A percentile compares a stretch with the other conserved stretches of the same genome.
phyloP scores from a whole-genome alignment of 257 asterid species.

The Galeopsis tetrahit region DNA sequence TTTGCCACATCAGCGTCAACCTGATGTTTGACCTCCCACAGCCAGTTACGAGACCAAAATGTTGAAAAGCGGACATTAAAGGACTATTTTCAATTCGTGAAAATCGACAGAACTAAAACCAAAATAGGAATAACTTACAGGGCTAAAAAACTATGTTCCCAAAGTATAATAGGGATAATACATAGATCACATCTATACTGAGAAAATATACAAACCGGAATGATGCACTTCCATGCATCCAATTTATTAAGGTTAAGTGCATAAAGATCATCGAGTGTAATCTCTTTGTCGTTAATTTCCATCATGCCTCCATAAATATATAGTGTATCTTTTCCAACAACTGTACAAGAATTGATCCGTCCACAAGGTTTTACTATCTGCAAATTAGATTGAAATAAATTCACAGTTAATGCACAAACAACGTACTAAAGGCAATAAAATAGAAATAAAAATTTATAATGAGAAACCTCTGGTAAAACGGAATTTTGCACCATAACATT shows the following conservation, averaged over 20 bases:
- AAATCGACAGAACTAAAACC: background rate
- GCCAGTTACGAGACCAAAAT: too few relatives aligned
- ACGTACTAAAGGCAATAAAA: conserved; percentile 13
- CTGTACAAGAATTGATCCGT: conserved; percentile 89
- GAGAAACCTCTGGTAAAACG: conserved; percentile 73
- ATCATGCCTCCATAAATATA: conserved; percentile 95
- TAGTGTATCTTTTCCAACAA: conserved; percentile 81
- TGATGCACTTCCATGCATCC: conserved; percentile 96
- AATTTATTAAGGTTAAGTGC: conserved; percentile 90
- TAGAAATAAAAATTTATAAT: conserved; percentile 23
- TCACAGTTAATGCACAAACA: conserved; percentile 17
- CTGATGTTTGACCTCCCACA: background rate
- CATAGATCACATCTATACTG: conserved; percentile 10
- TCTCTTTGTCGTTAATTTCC: conserved; percentile 91
- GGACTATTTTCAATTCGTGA: background rate
- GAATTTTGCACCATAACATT: conserved; percentile 64
- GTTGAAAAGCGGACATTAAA: too few relatives aligned
- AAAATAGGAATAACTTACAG: too few relatives aligned
- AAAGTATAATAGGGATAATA: conserved; percentile 5
- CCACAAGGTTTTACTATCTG: conserved; percentile 97
- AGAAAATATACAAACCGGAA: conserved; percentile 60
- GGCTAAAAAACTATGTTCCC: background rate
- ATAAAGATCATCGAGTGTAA: conserved; percentile 90
- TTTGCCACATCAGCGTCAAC: too few relatives aligned
- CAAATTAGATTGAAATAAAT: conserved; percentile 35